A percentile compares a stretch with the other conserved stretches of the same genome.
These are phyloP conservation scores for Phytophthora hibernalis DNA, from an alignment of 352 stramenopile species.

Conservation along the genomic window DNA sequence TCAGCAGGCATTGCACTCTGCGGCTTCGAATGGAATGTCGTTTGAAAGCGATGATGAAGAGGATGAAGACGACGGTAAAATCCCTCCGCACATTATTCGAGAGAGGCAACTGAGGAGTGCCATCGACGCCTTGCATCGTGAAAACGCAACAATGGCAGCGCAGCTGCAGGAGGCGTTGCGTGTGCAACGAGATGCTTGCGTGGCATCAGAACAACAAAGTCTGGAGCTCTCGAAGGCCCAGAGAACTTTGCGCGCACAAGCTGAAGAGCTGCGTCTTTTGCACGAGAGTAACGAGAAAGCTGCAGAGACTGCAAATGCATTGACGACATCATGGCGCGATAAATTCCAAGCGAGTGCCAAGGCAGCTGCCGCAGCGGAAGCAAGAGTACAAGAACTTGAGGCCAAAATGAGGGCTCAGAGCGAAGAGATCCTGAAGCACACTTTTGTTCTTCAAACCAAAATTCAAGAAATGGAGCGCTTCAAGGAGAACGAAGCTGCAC, in stretches of 20 bases:
- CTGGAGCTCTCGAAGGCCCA: constrained; percentile 66
- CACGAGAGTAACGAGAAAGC: constrained; percentile 54
- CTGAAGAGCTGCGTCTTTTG: constrained; percentile 50
- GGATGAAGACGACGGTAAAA: constrained; percentile 14
- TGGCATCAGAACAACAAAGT: constrained; percentile 57
- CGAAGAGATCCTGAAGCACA: constrained; percentile 72
- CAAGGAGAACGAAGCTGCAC: constrained; percentile 58
- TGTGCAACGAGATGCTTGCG: constrained; percentile 51
- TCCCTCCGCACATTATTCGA: constrained; percentile 20
- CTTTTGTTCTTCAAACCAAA: constrained; percentile 61
- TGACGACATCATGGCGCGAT: constrained; percentile 52
- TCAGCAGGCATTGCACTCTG: constrained; percentile 53
- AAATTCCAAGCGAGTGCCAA: constrained; percentile 60
- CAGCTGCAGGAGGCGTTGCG: constrained; percentile 69
- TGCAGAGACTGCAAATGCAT: constrained; percentile 53
- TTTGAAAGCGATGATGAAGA: constrained; percentile 10
- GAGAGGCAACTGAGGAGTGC: constrained; percentile 57
- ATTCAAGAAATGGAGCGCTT: constrained; percentile 61
- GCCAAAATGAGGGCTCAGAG: constrained; percentile 43
- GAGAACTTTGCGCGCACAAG: constrained; percentile 44
- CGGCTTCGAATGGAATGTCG: constrained; percentile 30
- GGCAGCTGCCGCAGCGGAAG: constrained; percentile 38
- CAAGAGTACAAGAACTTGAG: constrained; percentile 53
- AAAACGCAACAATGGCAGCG: constrained; percentile 62
- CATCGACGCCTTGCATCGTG: constrained; percentile 63